Conservation (phyloP, 1,139 yeast genomes). For the Hyphopichia burtonii region DNA sequence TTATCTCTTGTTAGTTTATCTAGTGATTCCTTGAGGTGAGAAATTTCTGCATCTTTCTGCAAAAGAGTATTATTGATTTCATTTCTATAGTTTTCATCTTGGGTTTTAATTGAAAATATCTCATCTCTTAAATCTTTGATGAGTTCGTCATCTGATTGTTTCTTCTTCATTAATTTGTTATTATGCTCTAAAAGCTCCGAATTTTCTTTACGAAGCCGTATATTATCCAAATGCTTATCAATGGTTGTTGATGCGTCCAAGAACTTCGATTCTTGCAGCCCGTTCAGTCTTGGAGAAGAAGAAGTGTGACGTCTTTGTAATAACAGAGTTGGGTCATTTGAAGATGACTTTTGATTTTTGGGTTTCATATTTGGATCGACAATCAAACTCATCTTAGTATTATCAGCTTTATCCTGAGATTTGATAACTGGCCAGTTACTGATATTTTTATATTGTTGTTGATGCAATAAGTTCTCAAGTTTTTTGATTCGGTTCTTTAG, state of each 20-base stretch:
- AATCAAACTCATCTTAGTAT: slow-evolving; percentile 20
- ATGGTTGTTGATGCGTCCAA: slow-evolving; percentile 39
- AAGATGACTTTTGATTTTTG: slow-evolving; percentile 2
- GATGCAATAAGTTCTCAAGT: slow-evolving; percentile 65
- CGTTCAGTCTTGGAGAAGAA: slow-evolving; percentile 5
- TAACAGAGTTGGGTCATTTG: slow-evolving; percentile 23
- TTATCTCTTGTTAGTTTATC: not conserved
- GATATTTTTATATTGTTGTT: slow-evolving; percentile 57
- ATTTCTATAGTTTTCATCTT: not conserved
- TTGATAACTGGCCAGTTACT: slow-evolving; percentile 54
- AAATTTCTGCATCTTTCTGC: not conserved
- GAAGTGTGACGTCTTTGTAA: slow-evolving; percentile 14
- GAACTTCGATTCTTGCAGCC: slow-evolving; percentile 15
- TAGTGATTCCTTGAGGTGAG: not conserved
- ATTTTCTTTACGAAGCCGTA: slow-evolving; percentile 34
- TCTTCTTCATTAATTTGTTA: slow-evolving; percentile 5
- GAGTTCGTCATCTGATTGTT: slow-evolving; percentile 6
- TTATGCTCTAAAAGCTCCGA: slow-evolving; percentile 14
- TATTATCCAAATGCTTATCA: slow-evolving; percentile 46
- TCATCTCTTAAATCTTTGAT: slow-evolving; percentile 7
- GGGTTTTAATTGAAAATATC: slow-evolving; percentile 5
- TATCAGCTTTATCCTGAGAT: slow-evolving; percentile 7
- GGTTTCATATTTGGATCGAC: slow-evolving; percentile 10
- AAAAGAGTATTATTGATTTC: not conserved
- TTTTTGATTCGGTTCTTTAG: slow-evolving; percentile 60